These are phyloP conservation scores for Echium plantagineum DNA, from an alignment of 257 asterid genomes.

Conservation along the genomic window DNA sequence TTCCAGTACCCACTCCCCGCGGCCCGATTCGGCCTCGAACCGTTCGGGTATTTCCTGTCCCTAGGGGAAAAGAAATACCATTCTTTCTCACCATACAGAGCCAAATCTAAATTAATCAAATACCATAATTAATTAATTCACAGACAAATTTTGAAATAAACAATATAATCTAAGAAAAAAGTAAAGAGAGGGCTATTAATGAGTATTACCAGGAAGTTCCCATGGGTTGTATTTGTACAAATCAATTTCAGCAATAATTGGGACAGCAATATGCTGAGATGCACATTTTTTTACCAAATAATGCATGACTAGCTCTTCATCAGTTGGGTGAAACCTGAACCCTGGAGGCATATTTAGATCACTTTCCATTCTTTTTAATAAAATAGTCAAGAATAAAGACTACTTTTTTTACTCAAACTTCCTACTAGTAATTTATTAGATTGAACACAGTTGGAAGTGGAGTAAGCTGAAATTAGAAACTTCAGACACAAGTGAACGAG, in stretches of 20 bases:
- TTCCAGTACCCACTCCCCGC: constrained; percentile 93
- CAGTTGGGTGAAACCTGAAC: constrained; percentile 83
- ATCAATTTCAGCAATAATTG: constrained; percentile 75
- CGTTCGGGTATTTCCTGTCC: constrained; percentile 87
- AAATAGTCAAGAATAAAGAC: too few relatives aligned
- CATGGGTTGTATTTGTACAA: constrained; percentile 79
- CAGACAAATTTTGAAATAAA: too few relatives aligned
- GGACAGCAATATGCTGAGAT: constrained; percentile 46
- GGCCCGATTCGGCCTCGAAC: constrained; percentile 81
- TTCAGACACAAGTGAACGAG: constrained; percentile 37
- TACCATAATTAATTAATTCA: neutral
- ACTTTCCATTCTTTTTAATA: constrained; percentile 22
- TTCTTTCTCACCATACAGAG: constrained; percentile 81
- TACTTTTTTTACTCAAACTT: too few relatives aligned
- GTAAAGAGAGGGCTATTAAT: neutral
- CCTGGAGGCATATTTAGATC: constrained; percentile 75
- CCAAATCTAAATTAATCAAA: constrained; percentile 26
- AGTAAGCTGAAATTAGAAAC: constrained; percentile 36
- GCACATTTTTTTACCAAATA: constrained; percentile 67
- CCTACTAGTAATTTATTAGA: neutral
- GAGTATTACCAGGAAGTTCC: constrained; percentile 64
- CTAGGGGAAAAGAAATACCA: constrained; percentile 90
- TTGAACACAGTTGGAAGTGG: constrained; percentile 15
- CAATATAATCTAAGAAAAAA: neutral
- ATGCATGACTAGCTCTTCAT: constrained; percentile 85